Evolutionary conservation across 2,329 filamentous ascomycete species (phyloP).

Genomic region (Sporothrix euskadiensis): DNA sequence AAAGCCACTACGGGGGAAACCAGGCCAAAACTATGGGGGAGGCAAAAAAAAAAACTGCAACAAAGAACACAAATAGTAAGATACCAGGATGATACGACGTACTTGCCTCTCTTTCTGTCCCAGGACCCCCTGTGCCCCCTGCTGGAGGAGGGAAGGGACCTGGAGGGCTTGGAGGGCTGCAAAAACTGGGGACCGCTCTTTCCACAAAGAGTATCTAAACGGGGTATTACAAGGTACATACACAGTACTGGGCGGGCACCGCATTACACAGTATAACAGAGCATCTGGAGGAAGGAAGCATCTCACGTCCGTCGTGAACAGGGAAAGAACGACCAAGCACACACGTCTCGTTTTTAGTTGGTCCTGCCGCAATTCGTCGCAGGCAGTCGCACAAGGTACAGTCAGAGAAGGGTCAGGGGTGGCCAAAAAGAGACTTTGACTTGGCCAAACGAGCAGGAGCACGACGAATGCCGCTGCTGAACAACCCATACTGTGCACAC

Average conservation of each 20-base stretch:
- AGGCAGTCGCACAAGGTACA: background rate
- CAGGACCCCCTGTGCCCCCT: slow-evolving; percentile 12
- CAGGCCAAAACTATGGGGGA: slow-evolving; percentile 11
- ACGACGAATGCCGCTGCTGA: slow-evolving; percentile 1
- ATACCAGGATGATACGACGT: no score
- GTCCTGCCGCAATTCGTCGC: background rate
- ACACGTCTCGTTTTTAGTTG: background rate
- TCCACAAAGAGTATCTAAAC: slow-evolving; percentile 2
- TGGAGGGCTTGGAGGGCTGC: background rate
- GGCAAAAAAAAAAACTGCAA: slow-evolving; percentile 11
- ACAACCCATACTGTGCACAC: background rate
- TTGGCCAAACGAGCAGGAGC: background rate
- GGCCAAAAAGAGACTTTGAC: background rate
- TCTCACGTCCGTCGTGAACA: background rate
- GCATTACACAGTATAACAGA: background rate
- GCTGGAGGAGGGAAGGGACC: background rate
- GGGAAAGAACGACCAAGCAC: background rate
- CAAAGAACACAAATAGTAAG: background rate
- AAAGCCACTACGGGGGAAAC: background rate
- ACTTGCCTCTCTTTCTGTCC: background rate
- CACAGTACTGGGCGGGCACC: background rate
- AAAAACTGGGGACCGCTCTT: background rate
- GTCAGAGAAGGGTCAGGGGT: background rate
- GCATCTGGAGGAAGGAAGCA: background rate
- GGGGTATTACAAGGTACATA: background rate